Evolutionary conservation across 2,329 filamentous ascomycete species (phyloP).

Genomic region (Fusarium beomiforme): DNA sequence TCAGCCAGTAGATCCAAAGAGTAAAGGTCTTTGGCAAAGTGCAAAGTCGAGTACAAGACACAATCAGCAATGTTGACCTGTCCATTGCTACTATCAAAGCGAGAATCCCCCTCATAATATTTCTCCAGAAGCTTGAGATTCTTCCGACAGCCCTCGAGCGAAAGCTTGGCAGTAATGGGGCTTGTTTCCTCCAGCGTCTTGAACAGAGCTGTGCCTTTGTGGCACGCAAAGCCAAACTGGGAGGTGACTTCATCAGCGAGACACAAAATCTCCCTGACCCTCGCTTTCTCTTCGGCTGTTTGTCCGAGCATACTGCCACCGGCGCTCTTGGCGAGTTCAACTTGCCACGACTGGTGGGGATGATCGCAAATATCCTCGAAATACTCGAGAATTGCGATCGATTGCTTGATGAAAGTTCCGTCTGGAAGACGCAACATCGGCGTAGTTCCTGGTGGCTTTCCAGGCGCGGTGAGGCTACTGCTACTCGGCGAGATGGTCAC

Average conservation of each 20-base stretch:
- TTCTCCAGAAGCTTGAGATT: slow-evolving; percentile 4
- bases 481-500: neutral
- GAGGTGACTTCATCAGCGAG: slow-evolving; percentile 26
- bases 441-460: slow-evolving; percentile 20
- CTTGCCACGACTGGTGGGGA: slow-evolving; percentile 11
- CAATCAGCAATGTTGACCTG: slow-evolving; percentile 22
- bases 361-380: slow-evolving; percentile 30
- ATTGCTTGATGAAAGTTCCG: slow-evolving; percentile 33
- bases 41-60: slow-evolving; percentile 19
- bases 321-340: neutral
- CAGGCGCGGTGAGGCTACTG: neutral
- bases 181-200: neutral
- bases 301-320: slow-evolving; percentile 1
- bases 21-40: slow-evolving; percentile 33
- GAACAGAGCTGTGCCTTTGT: slow-evolving; percentile 24
- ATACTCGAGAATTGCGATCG: slow-evolving; percentile 27
- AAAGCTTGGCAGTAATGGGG: neutral
- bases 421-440: slow-evolving; percentile 25
- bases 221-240: slow-evolving; percentile 26
- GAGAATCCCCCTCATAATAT: slow-evolving; percentile 15
- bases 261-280: slow-evolving; percentile 11
- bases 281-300: slow-evolving; percentile 9
- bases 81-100: neutral
- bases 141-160: slow-evolving; percentile 15
- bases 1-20: neutral